phyloP scores from a whole-genome alignment of 306 rosid genomes.

The Luffa aegyptiaca region DNA sequence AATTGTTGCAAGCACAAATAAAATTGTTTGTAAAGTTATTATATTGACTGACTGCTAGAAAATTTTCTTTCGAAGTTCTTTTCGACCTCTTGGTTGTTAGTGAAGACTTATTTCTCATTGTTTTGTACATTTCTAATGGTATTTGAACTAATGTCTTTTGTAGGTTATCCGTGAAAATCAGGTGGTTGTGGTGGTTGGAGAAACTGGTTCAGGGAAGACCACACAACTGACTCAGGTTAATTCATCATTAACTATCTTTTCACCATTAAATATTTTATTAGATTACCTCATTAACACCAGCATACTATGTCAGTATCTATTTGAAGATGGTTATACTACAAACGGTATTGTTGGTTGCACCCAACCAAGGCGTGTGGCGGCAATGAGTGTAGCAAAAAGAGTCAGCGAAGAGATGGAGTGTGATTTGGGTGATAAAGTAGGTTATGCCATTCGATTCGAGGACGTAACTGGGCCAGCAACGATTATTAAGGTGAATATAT shows the following conservation, averaged over 20 bases:
- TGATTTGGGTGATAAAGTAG: conserved; percentile 82
- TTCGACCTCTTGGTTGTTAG: neutral
- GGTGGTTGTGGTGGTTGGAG: conserved; percentile 91
- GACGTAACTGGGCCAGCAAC: conserved; percentile 93
- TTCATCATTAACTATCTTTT: conserved; percentile 7
- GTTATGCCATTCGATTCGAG: conserved; percentile 97
- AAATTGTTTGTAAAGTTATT: neutral
- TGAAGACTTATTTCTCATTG: neutral
- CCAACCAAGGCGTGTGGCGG: conserved; percentile 99
- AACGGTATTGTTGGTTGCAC: conserved; percentile 87
- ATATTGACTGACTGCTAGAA: neutral
- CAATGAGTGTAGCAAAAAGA: conserved; percentile 99
- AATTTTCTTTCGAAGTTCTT: neutral
- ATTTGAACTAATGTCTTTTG: conserved; percentile 4
- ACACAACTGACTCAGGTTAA: conserved; percentile 91
- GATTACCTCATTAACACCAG: neutral
- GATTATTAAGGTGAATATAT: conserved; percentile 55
- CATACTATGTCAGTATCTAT: conserved; percentile 59
- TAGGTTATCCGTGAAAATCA: conserved; percentile 94
- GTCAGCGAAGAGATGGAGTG: conserved; percentile 99
- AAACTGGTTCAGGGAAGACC: conserved; percentile 99
- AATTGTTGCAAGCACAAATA: neutral
- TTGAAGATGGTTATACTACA: conserved; percentile 81
- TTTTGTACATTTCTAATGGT: conserved; percentile 5
- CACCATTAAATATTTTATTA: neutral